These are phyloP conservation scores for Xanthoconium stramineum DNA, from an alignment of 768 basidiomycete genomes.

Conservation along the genomic window DNA sequence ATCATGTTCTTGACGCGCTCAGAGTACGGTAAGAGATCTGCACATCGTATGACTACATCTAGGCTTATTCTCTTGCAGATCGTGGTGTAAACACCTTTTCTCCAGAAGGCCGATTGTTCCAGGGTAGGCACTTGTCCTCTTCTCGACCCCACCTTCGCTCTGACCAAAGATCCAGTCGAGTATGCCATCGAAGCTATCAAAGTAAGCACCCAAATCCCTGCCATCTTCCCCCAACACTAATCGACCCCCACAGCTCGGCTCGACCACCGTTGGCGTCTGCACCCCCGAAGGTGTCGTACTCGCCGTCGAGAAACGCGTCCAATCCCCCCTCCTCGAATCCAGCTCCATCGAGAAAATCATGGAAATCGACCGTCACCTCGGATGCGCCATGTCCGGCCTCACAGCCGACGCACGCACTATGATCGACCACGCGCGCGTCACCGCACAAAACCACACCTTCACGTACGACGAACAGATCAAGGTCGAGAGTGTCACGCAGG, in stretches of 20 bases:
- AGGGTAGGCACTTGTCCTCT: slow-evolving; percentile 58
- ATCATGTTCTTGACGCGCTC: slow-evolving; percentile 92
- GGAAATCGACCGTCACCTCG: slow-evolving; percentile 97
- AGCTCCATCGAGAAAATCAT: slow-evolving; percentile 99
- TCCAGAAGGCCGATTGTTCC: slow-evolving; percentile 96
- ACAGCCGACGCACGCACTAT: slow-evolving; percentile 98
- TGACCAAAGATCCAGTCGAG: slow-evolving; percentile 63
- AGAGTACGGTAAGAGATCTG: slow-evolving; percentile 68
- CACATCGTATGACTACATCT: background rate
- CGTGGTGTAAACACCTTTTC: slow-evolving; percentile 99
- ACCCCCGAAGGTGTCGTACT: slow-evolving; percentile 90
- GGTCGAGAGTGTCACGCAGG: slow-evolving; percentile 97
- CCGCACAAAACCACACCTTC: slow-evolving; percentile 92
- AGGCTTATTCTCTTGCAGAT: slow-evolving; percentile 44
- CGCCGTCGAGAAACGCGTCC: slow-evolving; percentile 97
- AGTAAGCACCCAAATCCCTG: slow-evolving; percentile 39
- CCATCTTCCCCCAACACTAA: background rate
- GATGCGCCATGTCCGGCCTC: slow-evolving; percentile 96
- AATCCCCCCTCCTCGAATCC: slow-evolving; percentile 92
- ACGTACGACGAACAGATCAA: slow-evolving; percentile 97
- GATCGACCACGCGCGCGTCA: slow-evolving; percentile 99
- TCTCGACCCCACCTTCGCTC: background rate
- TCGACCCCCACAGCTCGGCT: slow-evolving; percentile 69
- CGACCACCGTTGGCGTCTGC: slow-evolving; percentile 93
- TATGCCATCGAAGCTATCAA: slow-evolving; percentile 99